These are phyloP conservation scores for Pouteria campechiana DNA, from an alignment of 179 eudicot species.

Conservation along the genomic window DNA sequence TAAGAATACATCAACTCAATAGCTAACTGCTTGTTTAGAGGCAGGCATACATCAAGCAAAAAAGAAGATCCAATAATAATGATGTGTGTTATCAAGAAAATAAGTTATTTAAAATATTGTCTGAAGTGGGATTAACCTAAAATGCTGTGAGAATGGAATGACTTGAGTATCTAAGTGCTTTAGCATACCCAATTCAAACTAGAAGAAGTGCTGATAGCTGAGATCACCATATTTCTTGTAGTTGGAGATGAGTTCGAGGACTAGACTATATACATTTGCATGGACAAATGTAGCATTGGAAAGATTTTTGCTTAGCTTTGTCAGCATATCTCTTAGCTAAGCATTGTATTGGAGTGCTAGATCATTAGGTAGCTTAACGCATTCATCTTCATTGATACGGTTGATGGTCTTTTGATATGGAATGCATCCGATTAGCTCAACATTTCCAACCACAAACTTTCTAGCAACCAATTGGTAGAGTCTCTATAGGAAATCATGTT, in stretches of 20 bases:
- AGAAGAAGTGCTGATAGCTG: too few species aligned
- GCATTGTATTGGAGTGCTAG: conserved; percentile 50
- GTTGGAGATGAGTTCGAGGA: conserved; percentile 36
- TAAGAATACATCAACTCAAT: too few species aligned
- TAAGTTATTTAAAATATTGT: too few species aligned
- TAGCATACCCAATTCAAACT: too few species aligned
- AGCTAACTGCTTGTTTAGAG: too few species aligned
- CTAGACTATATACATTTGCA: conserved; percentile 49
- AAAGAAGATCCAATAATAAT: too few species aligned
- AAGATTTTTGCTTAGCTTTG: conserved; percentile 28
- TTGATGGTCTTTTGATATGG: conserved; percentile 56
- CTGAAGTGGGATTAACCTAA: too few species aligned
- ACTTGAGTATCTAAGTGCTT: too few species aligned
- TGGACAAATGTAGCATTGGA: conserved; percentile 43
- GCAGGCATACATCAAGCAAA: too few species aligned
- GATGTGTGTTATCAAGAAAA: too few species aligned
- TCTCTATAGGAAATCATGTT: conserved; percentile 47
- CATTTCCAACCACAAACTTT: conserved; percentile 57
- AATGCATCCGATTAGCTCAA: conserved; percentile 88
- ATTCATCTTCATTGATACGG: conserved; percentile 42
- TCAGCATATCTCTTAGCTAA: conserved; percentile 31
- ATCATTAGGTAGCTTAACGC: conserved; percentile 58
- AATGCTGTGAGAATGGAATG: too few species aligned
- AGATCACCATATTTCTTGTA: conserved; percentile 52
- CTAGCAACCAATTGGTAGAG: conserved; percentile 69